A percentile compares a stretch with the other conserved stretches of the same genome.
Evolutionary conservation across 768 basidiomycete genomes (phyloP).

Genomic region (Russula emetica): DNA sequence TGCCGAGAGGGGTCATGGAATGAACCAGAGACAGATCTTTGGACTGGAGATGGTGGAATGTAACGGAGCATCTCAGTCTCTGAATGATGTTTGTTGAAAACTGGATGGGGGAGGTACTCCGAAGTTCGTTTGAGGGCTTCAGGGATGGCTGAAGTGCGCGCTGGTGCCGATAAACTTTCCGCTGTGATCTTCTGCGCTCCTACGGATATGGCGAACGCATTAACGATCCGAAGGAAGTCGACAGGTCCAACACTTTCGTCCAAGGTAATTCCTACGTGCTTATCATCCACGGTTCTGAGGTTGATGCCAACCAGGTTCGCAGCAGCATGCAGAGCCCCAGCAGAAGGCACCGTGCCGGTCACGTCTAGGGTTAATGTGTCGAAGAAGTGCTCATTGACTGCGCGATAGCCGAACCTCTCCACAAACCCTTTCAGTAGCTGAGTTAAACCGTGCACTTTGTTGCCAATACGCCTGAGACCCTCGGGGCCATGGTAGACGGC

Average conservation of each 20-base stretch:
- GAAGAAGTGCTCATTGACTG: slow-evolving; percentile 75
- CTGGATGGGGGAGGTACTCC: slow-evolving; percentile 74
- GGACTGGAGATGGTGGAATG: slow-evolving; percentile 87
- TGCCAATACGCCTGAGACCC: slow-evolving; percentile 79
- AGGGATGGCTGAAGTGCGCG: slow-evolving; percentile 50
- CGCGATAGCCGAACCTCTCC: slow-evolving; percentile 68
- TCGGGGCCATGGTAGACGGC: slow-evolving; percentile 93
- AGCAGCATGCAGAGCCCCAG: slow-evolving; percentile 61
- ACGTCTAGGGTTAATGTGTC: slow-evolving; percentile 85
- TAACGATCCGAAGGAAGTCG: slow-evolving; percentile 73
- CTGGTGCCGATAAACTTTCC: slow-evolving; percentile 40
- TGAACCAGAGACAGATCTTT: slow-evolving; percentile 96
- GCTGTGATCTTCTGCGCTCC: slow-evolving; percentile 46
- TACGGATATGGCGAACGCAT: slow-evolving; percentile 71
- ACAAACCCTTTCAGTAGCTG: slow-evolving; percentile 66
- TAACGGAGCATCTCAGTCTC: slow-evolving; percentile 99
- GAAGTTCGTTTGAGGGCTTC: slow-evolving; percentile 54
- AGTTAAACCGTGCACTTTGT: slow-evolving; percentile 86
- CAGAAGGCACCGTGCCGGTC: slow-evolving; percentile 50
- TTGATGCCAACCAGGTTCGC: slow-evolving; percentile 72
- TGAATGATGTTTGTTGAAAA: slow-evolving; percentile 95
- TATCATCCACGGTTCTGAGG: slow-evolving; percentile 70
- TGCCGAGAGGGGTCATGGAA: slow-evolving; percentile 93
- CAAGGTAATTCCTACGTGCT: slow-evolving; percentile 79
- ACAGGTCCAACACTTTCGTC: slow-evolving; percentile 83